Evolutionary conservation across 495 filamentous ascomycete species (phyloP).

Genomic region (Aspergillus ellipticus): DNA sequence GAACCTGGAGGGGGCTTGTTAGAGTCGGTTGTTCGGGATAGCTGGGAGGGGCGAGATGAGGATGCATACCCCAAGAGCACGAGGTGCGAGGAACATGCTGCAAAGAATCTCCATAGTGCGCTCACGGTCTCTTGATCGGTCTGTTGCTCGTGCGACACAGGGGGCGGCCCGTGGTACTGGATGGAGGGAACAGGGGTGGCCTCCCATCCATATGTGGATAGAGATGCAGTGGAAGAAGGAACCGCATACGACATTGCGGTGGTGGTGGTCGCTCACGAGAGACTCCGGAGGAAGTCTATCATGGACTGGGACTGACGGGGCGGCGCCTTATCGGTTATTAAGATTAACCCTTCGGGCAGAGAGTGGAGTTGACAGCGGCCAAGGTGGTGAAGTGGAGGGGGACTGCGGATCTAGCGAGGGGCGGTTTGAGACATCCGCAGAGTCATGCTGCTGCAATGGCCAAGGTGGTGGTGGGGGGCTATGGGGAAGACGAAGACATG

Average conservation of each 20-base stretch:
- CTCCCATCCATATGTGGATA: background rate
- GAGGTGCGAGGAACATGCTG: slow-evolving; percentile 17
- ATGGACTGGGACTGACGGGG: background rate
- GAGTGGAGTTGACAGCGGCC: no score
- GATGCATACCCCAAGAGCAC: slow-evolving; percentile 24
- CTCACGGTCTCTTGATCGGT: background rate
- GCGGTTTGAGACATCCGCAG: no score
- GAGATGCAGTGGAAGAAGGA: background rate
- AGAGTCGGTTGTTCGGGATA: background rate
- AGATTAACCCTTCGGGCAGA: no score
- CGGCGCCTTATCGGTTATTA: no score
- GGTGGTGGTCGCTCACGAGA: background rate
- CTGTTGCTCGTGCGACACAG: slow-evolving; percentile 1
- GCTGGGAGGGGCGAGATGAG: background rate
- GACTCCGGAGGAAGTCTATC: background rate
- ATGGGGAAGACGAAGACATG: no score
- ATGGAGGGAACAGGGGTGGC: slow-evolving; percentile 3
- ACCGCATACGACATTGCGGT: background rate
- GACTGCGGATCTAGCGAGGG: no score
- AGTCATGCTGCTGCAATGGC: no score
- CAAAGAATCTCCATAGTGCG: slow-evolving; percentile 15
- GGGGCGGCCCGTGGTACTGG: background rate
- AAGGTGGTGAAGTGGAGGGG: no score
- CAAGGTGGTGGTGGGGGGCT: no score
- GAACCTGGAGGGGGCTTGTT: slow-evolving; percentile 17